These are phyloP conservation scores for Phytophthora melonis DNA, from an alignment of 352 stramenopile species.

Conservation along the genomic window DNA sequence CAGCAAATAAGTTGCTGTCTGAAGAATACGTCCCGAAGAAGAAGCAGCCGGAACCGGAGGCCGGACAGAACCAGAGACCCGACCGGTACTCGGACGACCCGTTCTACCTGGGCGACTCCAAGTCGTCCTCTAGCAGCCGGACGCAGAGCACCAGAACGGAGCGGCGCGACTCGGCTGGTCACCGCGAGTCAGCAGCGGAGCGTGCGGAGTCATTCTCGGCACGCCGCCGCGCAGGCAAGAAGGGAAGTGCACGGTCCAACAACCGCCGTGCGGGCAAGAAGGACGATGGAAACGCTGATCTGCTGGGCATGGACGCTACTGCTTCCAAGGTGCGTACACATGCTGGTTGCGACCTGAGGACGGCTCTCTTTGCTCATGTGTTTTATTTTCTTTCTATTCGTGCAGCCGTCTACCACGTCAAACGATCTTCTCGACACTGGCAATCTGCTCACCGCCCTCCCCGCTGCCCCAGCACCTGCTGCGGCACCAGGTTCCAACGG, in stretches of 20 bases:
- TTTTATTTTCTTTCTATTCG: slow-evolving; percentile 8
- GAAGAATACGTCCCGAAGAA: slow-evolving; percentile 85
- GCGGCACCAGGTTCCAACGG: slow-evolving; percentile 33
- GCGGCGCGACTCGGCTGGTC: slow-evolving; percentile 32
- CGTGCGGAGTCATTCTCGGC: slow-evolving; percentile 77
- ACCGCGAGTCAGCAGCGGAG: slow-evolving; percentile 49
- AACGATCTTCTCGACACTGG: slow-evolving; percentile 61
- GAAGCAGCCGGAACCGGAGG: slow-evolving; percentile 39
- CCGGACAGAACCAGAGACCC: slow-evolving; percentile 40
- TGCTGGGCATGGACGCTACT: slow-evolving; percentile 64
- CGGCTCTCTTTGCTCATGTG: background rate
- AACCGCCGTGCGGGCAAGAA: slow-evolving; percentile 59
- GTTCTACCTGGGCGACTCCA: slow-evolving; percentile 72
- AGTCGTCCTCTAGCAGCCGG: slow-evolving; percentile 42
- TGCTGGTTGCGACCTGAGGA: background rate
- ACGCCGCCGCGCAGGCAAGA: slow-evolving; percentile 75
- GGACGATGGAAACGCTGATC: slow-evolving; percentile 60
- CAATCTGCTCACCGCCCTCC: slow-evolving; percentile 55
- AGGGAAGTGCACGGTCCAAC: slow-evolving; percentile 52
- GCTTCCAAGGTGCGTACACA: slow-evolving; percentile 40
- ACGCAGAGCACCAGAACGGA: slow-evolving; percentile 60
- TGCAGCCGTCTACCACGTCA: slow-evolving; percentile 38
- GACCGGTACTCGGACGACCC: slow-evolving; percentile 85
- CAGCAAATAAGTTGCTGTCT: slow-evolving; percentile 81
- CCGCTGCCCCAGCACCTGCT: slow-evolving; percentile 41